Evolutionary conservation across 176 grass and related monocot species (phyloP), one percentile per base, ranked within the genome.

Genomic region (Musa schizocarpa): DNA sequence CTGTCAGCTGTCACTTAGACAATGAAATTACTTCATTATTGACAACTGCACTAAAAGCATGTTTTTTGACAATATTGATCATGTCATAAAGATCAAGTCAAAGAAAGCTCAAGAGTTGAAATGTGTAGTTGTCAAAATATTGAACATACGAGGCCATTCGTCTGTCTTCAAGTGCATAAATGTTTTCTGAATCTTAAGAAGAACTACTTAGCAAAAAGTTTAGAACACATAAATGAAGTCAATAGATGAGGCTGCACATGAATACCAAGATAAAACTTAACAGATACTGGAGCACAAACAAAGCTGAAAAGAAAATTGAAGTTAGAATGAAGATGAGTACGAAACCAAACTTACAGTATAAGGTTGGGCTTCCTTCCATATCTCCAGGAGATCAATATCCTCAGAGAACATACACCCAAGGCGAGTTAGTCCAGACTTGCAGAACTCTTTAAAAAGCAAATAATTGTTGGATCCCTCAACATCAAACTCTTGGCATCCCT

Each of bases 391-490:
- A 86, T 55, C 51, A 24, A 23, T 48, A 43, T 95, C 86, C 84
- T 87, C 81, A 57, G 89, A 86, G 13, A 75, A 51, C 63, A 65
- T 74, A 92, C 86, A 94, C 26, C 86, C 91, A 72, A 99, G 78
- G 61, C 76, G 83, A 64, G 75, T 77, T 73, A 99, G 82, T 75
- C 85, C 91, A 58, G 84, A 87, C 59, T 79, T 43, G 11, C 84
- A 77, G 49, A 92, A 95, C 76, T 91, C 86, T 89, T 87, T 89
- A 58, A 99, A 99, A 72, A 84, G 84, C 55, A 74, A 13, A 76
- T 89, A 94, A 50, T 89, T 93, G 54, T 63, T 50, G 34, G 65
- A 81, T 76, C 52, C 64, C 27, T 54, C 80, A 65, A 25, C 53
- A 81, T 61, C 21, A 34, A 55, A 86, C 54, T 84, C 81, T 82